phyloP scores from a whole-genome alignment of 768 basidiomycete species.

The Lactarius trivialis region DNA sequence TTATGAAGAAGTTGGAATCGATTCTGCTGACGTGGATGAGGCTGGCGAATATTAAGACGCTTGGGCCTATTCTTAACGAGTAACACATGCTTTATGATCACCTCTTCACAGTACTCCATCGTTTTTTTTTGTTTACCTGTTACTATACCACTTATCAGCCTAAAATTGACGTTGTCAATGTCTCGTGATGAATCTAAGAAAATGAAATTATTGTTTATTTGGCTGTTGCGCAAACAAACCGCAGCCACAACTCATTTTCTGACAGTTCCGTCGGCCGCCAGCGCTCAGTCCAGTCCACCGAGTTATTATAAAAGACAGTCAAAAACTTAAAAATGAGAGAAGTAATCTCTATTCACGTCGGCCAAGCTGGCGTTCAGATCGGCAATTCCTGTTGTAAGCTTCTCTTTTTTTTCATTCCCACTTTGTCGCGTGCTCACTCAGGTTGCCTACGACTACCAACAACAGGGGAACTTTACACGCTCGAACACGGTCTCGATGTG shows the following conservation, averaged over 20 bases:
- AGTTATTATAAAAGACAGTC: neutral
- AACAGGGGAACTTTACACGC: constrained; percentile 93
- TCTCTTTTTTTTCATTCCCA: constrained; percentile 8
- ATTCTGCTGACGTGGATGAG: constrained; percentile 46
- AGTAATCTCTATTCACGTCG: constrained; percentile 95
- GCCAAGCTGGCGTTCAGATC: constrained; percentile 93
- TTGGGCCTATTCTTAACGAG: constrained; percentile 2
- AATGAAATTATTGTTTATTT: neutral
- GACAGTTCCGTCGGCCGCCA: neutral
- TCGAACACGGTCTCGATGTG: constrained; percentile 95
- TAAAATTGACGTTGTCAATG: constrained; percentile 2
- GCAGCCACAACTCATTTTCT: neutral
- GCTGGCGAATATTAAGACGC: constrained; percentile 39
- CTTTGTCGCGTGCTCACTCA: constrained; percentile 24
- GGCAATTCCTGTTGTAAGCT: constrained; percentile 93
- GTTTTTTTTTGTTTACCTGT: constrained; percentile 8
- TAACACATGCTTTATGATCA: constrained; percentile 15
- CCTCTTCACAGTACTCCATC: constrained; percentile 15
- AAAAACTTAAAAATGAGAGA: constrained; percentile 55
- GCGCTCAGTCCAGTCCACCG: neutral
- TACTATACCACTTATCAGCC: constrained; percentile 13
- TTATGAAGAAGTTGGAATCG: constrained; percentile 76
- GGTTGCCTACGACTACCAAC: constrained; percentile 11
- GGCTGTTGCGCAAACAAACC: neutral
- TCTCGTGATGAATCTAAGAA: neutral